These are phyloP conservation scores for Leccinum griseonigrum DNA, from an alignment of 1,284 basidiomycete species.

Conservation along the genomic window DNA sequence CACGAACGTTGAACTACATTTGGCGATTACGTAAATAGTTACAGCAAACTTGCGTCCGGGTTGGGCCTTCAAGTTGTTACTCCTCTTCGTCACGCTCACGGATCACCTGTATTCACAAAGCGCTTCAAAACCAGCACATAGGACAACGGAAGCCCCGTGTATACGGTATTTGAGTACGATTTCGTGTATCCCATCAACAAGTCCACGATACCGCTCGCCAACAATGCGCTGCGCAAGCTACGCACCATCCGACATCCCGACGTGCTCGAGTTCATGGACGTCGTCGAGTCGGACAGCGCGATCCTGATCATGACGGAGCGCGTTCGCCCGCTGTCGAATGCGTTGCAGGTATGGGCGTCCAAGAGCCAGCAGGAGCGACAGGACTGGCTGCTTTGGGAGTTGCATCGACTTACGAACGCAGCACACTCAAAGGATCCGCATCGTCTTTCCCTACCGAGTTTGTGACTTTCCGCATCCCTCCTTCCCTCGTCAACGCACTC, in stretches of 20 bases:
- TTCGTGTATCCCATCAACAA: slow-evolving; percentile 58
- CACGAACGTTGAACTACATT: no score
- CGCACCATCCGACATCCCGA: slow-evolving; percentile 93
- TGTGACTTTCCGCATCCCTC: slow-evolving; percentile 82
- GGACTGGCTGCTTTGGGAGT: slow-evolving; percentile 93
- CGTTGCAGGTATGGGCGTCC: slow-evolving; percentile 61
- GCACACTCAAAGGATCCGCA: slow-evolving; percentile 78
- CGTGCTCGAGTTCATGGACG: slow-evolving; percentile 93
- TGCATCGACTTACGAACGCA: slow-evolving; percentile 58
- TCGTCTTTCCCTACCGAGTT: slow-evolving; percentile 87
- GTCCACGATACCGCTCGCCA: slow-evolving; percentile 73
- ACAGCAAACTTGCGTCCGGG: no score
- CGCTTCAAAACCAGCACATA: slow-evolving; percentile 33
- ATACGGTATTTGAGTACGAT: slow-evolving; percentile 85
- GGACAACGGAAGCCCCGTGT: slow-evolving; percentile 86
- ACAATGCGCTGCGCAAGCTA: slow-evolving; percentile 89
- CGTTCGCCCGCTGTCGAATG: slow-evolving; percentile 73
- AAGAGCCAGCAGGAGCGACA: slow-evolving; percentile 66
- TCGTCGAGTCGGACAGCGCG: slow-evolving; percentile 82
- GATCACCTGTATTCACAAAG: no score
- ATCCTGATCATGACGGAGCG: slow-evolving; percentile 96
- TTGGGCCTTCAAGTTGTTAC: no score
- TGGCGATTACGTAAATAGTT: no score
- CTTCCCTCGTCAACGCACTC: slow-evolving; percentile 81
- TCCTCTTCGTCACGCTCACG: no score